Evolutionary conservation across 345 rosid species (phyloP).

Genomic region (Euphorbia peplus): DNA sequence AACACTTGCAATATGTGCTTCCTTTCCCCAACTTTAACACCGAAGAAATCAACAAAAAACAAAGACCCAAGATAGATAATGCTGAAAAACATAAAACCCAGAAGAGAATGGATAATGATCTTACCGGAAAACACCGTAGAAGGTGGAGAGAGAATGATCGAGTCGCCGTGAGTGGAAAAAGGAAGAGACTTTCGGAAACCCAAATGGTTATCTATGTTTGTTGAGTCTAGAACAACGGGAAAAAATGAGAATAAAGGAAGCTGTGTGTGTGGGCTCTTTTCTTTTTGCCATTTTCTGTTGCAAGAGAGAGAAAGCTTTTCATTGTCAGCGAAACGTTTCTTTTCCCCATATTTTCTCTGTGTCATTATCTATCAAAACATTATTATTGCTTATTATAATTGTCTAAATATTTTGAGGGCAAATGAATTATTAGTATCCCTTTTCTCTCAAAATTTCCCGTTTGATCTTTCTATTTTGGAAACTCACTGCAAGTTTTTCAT

Average conservation of each 20-base stretch:
- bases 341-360: neutral
- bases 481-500: no score
- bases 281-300: slow-evolving; percentile 15
- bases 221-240: neutral
- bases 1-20: neutral
- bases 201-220: neutral
- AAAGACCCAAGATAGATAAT: neutral
- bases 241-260: neutral
- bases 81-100: neutral
- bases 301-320: neutral
- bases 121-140: neutral
- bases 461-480: no score
- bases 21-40: no score
- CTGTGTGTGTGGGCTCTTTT: slow-evolving; percentile 13
- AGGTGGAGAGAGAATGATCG: neutral
- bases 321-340: slow-evolving; percentile 16
- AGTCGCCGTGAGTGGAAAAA: neutral
- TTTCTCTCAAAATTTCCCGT: no score
- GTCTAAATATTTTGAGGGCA: no score
- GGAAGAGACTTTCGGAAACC: neutral
- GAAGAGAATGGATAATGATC: neutral
- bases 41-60: no score
- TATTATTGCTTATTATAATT: no score
- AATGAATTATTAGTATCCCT: no score
- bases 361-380: slow-evolving; percentile 5